Evolutionary conservation across 805 yeast genomes (phyloP).

Genomic region (Yarrowia osloensis): DNA sequence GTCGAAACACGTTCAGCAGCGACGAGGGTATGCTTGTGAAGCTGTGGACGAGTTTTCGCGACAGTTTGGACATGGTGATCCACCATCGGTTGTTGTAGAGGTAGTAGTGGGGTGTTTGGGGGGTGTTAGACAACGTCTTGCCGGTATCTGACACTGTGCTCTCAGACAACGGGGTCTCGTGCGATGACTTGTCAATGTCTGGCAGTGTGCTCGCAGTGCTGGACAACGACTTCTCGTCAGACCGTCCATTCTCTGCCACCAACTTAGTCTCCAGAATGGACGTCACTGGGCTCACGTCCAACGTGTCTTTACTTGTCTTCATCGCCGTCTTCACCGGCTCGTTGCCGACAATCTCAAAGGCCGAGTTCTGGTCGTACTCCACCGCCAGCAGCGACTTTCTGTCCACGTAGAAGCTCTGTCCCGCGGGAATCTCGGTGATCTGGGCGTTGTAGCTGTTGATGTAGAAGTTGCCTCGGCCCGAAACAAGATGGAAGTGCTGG

Average conservation of each 20-base stretch:
- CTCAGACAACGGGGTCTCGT: too few relatives aligned
- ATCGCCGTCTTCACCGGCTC: neutral
- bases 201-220: too few relatives aligned
- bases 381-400: neutral
- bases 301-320: neutral
- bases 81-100: constrained; percentile 27
- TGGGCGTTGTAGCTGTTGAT: constrained; percentile 22
- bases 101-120: constrained; percentile 13
- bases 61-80: constrained; percentile 10
- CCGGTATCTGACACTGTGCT: too few relatives aligned
- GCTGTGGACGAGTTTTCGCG: neutral
- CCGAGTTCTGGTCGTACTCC: constrained; percentile 17
- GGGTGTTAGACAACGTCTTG: too few relatives aligned
- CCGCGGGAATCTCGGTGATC: constrained; percentile 11
- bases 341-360: neutral
- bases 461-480: constrained; percentile 26
- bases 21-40: neutral
- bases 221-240: too few relatives aligned
- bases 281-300: constrained; percentile 12
- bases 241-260: too few relatives aligned
- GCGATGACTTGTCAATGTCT: too few relatives aligned
- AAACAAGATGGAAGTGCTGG: neutral
- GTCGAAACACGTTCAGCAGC: neutral
- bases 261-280: neutral
- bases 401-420: constrained; percentile 15